Evolutionary conservation across 1,139 yeast genomes (phyloP).

Genomic region (Lodderomyces metapsilosis): DNA sequence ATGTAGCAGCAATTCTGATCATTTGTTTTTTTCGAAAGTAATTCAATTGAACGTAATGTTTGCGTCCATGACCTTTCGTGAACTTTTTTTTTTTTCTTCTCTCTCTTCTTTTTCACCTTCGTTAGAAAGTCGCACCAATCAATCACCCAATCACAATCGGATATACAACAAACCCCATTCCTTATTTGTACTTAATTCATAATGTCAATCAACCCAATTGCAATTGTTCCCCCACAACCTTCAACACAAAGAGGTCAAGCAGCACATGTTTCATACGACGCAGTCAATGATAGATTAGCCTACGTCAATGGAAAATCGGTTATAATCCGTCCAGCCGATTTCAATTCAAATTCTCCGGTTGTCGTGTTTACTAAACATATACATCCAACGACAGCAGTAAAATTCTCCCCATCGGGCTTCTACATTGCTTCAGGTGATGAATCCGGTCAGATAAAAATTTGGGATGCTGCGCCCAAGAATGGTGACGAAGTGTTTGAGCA

Average conservation of each 20-base stretch:
- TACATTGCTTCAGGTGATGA: slow-evolving; percentile 93
- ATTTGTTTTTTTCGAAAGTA: slow-evolving; percentile 3
- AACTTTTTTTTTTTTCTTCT: not conserved
- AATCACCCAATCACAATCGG: slow-evolving; percentile 8
- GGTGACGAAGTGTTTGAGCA: slow-evolving; percentile 36
- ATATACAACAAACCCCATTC: not conserved
- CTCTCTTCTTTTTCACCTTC: not conserved
- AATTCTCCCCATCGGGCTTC: slow-evolving; percentile 85
- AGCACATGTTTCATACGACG: slow-evolving; percentile 73
- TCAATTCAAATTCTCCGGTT: slow-evolving; percentile 33
- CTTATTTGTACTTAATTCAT: not conserved
- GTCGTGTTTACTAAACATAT: slow-evolving; percentile 74
- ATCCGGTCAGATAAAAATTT: slow-evolving; percentile 79
- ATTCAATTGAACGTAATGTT: not conserved
- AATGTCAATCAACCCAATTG: slow-evolving; percentile 30
- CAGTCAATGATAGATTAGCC: slow-evolving; percentile 63
- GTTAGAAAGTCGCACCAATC: not conserved
- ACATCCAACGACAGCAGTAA: slow-evolving; percentile 72
- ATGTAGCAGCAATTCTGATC: slow-evolving; percentile 13
- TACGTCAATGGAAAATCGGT: slow-evolving; percentile 84
- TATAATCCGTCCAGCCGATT: slow-evolving; percentile 62
- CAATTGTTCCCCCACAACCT: slow-evolving; percentile 72
- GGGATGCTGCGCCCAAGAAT: slow-evolving; percentile 57
- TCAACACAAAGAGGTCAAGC: slow-evolving; percentile 68
- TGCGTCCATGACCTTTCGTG: slow-evolving; percentile 1